Base-by-base conservation (phyloP, 257 asterid species). In the Catharanthus roseus region DNA sequence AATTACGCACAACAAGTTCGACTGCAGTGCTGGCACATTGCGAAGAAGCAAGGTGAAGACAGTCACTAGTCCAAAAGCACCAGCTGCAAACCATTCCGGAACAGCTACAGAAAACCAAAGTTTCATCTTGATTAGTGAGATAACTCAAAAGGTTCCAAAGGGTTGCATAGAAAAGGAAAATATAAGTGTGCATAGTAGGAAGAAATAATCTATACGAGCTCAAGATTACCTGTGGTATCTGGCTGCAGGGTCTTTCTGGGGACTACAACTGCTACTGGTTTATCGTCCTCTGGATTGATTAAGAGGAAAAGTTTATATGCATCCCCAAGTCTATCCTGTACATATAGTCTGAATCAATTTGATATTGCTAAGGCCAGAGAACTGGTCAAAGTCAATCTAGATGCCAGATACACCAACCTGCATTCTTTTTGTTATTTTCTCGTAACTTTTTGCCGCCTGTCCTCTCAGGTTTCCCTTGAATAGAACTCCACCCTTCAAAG, bases 41-140 rank as follows among this genome's bases (percentile, higher is more conserved):
- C 96, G 97, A 73, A 93, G 89, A 80, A 93, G 86, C 75, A 93
- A 82, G 76, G 99, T 93, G 79, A 91, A 89, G 56, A 88, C 5
- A 29, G 97, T 91, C 78, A 93, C 95, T 61, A 93, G 73, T 79
- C 99, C 99, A 77, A 93, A 93, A 82, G 96, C 87, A 74, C 91
- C 96, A 8, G 99, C 96, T 66, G 96, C 96, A 83, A 93, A 86
- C 99, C 99, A 93, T 78, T 93, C 97, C 38, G 99, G 99, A 79
- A 91, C 91, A 72, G 97, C 99, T 93, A 87, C 88, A 84, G 76
- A 44, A 72, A 74, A 75, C 67, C 70, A 82, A 60, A 44, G 38
- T 41, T 73, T 19, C 51, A 41, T 56, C 44, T 60, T 53, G 36
- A 54, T 58, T 55, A 74, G 31, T 72, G 61, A 15, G 18, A 15